These are phyloP conservation scores for Aspergillus novoparasiticus DNA, from an alignment of 2,329 filamentous ascomycete species.

Conservation along the genomic window DNA sequence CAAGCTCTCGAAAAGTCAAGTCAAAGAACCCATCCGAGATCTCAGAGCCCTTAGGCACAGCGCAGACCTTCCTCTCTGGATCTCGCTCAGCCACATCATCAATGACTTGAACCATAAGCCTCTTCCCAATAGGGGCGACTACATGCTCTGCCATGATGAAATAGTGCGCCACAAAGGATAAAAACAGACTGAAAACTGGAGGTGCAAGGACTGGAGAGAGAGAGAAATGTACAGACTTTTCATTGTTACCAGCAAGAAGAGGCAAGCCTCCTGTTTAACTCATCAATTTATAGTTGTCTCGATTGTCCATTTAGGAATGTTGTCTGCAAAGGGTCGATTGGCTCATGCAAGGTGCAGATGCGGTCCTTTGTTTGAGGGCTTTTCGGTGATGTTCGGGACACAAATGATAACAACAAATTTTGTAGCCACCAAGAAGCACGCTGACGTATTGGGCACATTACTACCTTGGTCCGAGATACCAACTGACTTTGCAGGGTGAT, in stretches of 20 bases:
- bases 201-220: not conserved
- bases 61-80: conserved; percentile 9
- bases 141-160: not conserved
- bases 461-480: not conserved
- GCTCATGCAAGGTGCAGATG: not conserved
- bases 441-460: not conserved
- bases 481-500: not conserved
- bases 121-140: conserved; percentile 3
- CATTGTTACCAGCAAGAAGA: not conserved
- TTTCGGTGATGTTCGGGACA: not conserved
- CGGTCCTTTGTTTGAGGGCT: not conserved
- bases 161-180: not conserved
- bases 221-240: not conserved
- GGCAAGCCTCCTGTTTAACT: not conserved
- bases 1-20: conserved; percentile 23
- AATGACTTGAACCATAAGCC: conserved; percentile 13
- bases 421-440: not conserved
- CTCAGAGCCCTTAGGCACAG: conserved; percentile 8
- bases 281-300: not conserved
- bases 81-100: conserved; percentile 11
- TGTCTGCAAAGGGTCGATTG: not conserved
- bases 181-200: not conserved
- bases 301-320: not conserved
- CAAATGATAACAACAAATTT: not conserved
- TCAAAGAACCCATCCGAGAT: conserved; percentile 13